Evolutionary conservation across 2,329 filamentous ascomycete species (phyloP), one percentile per base, ranked within the genome.

Genomic region (Diaporthe australafricana): DNA sequence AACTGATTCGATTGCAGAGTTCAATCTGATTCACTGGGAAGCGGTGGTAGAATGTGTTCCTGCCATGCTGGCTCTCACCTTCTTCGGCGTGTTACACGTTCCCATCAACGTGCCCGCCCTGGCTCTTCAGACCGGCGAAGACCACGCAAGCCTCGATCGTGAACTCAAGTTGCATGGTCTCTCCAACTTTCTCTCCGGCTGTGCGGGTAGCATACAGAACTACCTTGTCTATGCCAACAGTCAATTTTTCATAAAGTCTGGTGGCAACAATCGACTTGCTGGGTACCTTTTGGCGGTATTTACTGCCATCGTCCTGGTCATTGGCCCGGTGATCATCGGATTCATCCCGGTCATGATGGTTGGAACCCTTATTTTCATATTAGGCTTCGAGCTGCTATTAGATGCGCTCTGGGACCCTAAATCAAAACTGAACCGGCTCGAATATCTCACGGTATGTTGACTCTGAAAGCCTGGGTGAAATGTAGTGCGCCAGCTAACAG

Each of bases 161-260:
- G 96, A 99, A 80, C 87, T 99, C 27, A 94, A 95, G 78, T 91
- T 97, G 53, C 96, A 99, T 78, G 96, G 96, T 2, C 90, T 96
- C 76, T 98, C 96, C 1, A 99, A 99, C 82, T 92, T 95, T 22
- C 77, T 98, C 14, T 98, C 96, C 11, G 96, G 96, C 3, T 89
- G 92, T 74, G 86, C 90, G 16, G 96, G 96, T 16, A 98, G 95
- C 79, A 97, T 99, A 72, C 88, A 97, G 82, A 99, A 99, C 81
- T 99, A 99, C 79, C 88, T 99, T 1, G 96, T 99, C 0, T 99
- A 98, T 78, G 96, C 96, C 72, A 99, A 99, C 80, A 98, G 95
- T 74, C 89, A 98, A n/a, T 91, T 99, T 70, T 98, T 99, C 82
- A 97, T 98, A 80, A 91, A 93, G 32, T 97, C 95, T 57, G 96